These are phyloP conservation scores for Scenedesmus sp. DNA, from an alignment of 163 green algal genomes.

Conservation along the genomic window DNA sequence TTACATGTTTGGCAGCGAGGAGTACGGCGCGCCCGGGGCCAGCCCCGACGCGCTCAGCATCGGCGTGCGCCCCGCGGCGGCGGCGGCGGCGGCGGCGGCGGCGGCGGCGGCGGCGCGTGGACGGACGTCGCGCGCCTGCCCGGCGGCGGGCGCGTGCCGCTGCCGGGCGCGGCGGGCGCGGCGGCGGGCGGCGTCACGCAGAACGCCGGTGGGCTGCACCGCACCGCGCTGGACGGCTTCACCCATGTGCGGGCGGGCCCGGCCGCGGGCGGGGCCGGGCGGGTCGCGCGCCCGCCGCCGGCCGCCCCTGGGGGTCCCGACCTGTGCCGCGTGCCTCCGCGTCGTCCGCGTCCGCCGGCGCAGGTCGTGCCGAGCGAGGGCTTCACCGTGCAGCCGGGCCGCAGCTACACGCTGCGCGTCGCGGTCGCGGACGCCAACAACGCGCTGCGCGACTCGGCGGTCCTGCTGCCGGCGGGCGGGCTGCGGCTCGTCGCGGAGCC, in stretches of 20 bases:
- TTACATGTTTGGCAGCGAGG: slow-evolving; percentile 40
- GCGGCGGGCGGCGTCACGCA: neutral
- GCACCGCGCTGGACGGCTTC: slow-evolving; percentile 24
- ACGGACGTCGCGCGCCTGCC: slow-evolving; percentile 19
- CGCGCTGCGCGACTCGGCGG: slow-evolving; percentile 17
- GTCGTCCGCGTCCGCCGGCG: too few relatives aligned
- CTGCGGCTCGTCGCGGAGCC: slow-evolving; percentile 22
- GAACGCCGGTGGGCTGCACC: slow-evolving; percentile 17
- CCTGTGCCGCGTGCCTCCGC: too few relatives aligned
- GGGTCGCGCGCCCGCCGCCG: too few relatives aligned
- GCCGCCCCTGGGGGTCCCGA: too few relatives aligned
- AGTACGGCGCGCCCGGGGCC: slow-evolving; percentile 7
- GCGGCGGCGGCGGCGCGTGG: neutral
- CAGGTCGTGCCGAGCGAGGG: slow-evolving; percentile 33
- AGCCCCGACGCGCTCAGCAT: slow-evolving; percentile 29
- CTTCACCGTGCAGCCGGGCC: slow-evolving; percentile 10
- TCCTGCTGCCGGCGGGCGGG: slow-evolving; percentile 13
- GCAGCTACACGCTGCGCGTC: slow-evolving; percentile 37
- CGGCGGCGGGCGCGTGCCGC: slow-evolving; percentile 16
- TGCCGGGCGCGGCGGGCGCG: neutral
- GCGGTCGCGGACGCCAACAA: slow-evolving; percentile 31
- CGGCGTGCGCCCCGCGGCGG: neutral
- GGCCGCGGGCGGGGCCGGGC: too few relatives aligned
- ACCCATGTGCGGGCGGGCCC: slow-evolving; percentile 24
- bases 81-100: neutral